Evolutionary conservation across 108 stramenopile genomes (phyloP).

Genomic region (Cafeteria roenbergensis): DNA sequence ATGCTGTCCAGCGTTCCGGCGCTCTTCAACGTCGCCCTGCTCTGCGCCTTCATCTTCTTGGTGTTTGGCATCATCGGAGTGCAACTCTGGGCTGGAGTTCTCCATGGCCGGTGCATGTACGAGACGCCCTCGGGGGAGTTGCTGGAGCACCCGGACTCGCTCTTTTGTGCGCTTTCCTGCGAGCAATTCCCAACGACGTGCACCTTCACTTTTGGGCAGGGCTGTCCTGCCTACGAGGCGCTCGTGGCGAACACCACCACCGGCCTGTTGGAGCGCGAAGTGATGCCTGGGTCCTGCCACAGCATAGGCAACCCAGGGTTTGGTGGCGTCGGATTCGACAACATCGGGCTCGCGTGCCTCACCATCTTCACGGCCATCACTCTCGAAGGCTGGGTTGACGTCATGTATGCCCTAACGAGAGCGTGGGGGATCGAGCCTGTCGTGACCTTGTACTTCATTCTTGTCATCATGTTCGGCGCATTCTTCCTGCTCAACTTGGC

Average conservation of each 20-base stretch:
- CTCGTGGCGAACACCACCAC: no score
- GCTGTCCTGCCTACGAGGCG: no score
- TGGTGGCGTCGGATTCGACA: conserved; percentile 53
- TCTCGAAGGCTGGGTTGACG: conserved; percentile 56
- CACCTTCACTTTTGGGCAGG: no score
- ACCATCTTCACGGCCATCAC: conserved; percentile 56
- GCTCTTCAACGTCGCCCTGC: conserved; percentile 48
- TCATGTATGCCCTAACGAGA: conserved; percentile 46
- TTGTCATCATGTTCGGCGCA: conserved; percentile 47
- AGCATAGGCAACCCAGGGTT: conserved; percentile 37
- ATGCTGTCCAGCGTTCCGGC: conserved; percentile 39
- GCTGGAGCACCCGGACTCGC: no score
- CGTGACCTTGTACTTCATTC: conserved; percentile 37
- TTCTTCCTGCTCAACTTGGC: conserved; percentile 56
- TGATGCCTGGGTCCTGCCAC: conserved; percentile 6
- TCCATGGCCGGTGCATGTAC: conserved; percentile 40
- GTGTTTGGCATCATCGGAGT: conserved; percentile 55
- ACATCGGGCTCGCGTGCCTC: conserved; percentile 44
- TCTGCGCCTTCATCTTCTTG: conserved; percentile 43
- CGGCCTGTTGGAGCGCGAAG: conserved; percentile 17
- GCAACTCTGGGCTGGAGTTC: conserved; percentile 46
- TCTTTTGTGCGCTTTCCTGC: no score
- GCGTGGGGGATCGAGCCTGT: conserved; percentile 18
- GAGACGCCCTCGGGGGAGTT: conserved; percentile 26
- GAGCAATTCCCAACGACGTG: no score